phyloP scores from a whole-genome alignment of 1,284 basidiomycete species.

The Pisolithus thermaeus region DNA sequence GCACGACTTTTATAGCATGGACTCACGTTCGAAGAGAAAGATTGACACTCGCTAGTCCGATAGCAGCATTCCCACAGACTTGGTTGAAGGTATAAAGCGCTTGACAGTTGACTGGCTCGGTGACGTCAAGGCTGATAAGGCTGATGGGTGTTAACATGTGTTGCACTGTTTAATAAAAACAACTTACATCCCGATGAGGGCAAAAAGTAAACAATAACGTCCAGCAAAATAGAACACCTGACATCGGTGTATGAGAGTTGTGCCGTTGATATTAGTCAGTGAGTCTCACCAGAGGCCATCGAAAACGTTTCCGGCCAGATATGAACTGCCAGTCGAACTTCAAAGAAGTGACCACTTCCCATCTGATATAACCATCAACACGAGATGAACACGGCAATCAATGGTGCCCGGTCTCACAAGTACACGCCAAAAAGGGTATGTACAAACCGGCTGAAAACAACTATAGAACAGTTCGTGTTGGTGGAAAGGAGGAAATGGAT shows the following conservation, averaged over 20 bases:
- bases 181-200: conserved; percentile 66
- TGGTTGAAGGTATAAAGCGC: conserved; percentile 69
- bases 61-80: conserved; percentile 62
- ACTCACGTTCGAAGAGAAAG: conserved; percentile 71
- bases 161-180: neutral
- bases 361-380: conserved; percentile 31
- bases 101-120: conserved; percentile 25
- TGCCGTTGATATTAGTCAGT: neutral
- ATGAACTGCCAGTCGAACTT: conserved; percentile 65
- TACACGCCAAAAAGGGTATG: conserved; percentile 64
- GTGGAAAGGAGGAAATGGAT: neutral
- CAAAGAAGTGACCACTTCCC: conserved; percentile 63
- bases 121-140: conserved; percentile 29
- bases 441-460: conserved; percentile 58
- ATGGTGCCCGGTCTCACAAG: conserved; percentile 38
- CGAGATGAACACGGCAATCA: neutral
- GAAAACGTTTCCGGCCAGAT: conserved; percentile 52
- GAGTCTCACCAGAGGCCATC: conserved; percentile 52
- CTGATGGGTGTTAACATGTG: conserved; percentile 7
- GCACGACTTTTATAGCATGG: neutral
- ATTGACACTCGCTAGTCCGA: conserved; percentile 73
- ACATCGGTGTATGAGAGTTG: neutral
- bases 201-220: conserved; percentile 62
- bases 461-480: conserved; percentile 30
- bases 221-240: conserved; percentile 72